Evolutionary conservation across 306 rosid genomes (phyloP).

Genomic region (Datisca glomerata): DNA sequence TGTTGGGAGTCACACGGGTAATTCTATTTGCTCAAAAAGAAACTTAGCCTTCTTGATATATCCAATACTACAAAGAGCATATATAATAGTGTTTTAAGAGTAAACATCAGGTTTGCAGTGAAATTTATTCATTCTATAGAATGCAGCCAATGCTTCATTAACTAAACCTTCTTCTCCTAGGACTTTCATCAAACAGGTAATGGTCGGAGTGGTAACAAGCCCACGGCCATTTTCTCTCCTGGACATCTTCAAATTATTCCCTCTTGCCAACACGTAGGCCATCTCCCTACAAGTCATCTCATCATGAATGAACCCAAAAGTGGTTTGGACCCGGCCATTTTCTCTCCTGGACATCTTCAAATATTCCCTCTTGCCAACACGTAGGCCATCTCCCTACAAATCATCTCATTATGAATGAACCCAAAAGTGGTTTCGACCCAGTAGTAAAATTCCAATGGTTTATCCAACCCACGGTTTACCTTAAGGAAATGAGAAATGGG

Average conservation of each 20-base stretch:
- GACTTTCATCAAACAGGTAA: conserved; percentile 82
- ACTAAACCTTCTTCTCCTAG: conserved; percentile 75
- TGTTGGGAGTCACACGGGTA: too few relatives aligned
- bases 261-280: conserved; percentile 60
- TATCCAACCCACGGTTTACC: conserved; percentile 36
- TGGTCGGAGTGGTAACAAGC: conserved; percentile 42
- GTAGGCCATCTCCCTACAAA: conserved; percentile 64
- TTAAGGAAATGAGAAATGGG: too few relatives aligned
- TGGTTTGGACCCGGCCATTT: too few relatives aligned
- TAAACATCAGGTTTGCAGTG: conserved; percentile 60
- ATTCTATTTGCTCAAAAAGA: conserved; percentile 75
- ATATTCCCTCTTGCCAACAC: conserved; percentile 46
- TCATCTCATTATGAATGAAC: conserved; percentile 44
- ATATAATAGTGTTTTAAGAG: conserved; percentile 49
- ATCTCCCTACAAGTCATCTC: conserved; percentile 64
- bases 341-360: conserved; percentile 30
- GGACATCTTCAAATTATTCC: conserved; percentile 29
- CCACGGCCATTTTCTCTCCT: conserved; percentile 15
- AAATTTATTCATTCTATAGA: conserved; percentile 64
- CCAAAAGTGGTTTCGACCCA: conserved; percentile 54
- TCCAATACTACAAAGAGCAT: conserved; percentile 63
- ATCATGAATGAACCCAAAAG: conserved; percentile 40
- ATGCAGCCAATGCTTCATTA: conserved; percentile 45
- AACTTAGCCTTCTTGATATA: conserved; percentile 52
- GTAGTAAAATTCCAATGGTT: conserved; percentile 55